A percentile compares a stretch with the other conserved stretches of the same genome.
Conservation (phyloP, 2,329 filamentous ascomycete species). For the Plenodomus biglobosus region DNA sequence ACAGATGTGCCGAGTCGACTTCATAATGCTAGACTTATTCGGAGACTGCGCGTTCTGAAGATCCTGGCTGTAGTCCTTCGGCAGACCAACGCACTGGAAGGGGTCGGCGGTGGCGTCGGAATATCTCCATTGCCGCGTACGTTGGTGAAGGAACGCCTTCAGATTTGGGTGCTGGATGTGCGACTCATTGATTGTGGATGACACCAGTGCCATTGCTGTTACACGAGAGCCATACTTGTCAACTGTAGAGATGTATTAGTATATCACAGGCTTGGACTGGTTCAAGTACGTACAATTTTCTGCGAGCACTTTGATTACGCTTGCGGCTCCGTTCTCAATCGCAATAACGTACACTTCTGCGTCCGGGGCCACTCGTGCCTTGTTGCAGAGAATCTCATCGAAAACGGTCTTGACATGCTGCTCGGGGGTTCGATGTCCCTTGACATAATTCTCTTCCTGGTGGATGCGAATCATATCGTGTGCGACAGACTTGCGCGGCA, state of each 20-base stretch:
- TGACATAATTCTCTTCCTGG: slow-evolving; percentile 61
- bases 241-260: slow-evolving; percentile 21
- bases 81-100: slow-evolving; percentile 27
- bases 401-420: slow-evolving; percentile 71
- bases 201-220: slow-evolving; percentile 37
- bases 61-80: slow-evolving; percentile 17
- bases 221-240: slow-evolving; percentile 27
- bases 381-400: slow-evolving; percentile 58
- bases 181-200: slow-evolving; percentile 21
- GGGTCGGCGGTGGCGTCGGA: slow-evolving; percentile 15
- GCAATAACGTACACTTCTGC: slow-evolving; percentile 70
- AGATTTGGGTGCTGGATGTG: slow-evolving; percentile 29
- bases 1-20: slow-evolving; percentile 6
- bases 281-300: slow-evolving; percentile 52
- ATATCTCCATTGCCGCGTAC: slow-evolving; percentile 39
- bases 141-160: slow-evolving; percentile 34
- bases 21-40: neutral
- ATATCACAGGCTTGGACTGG: slow-evolving; percentile 50
- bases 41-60: neutral
- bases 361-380: slow-evolving; percentile 48
- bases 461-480: slow-evolving; percentile 59
- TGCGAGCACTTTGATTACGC: slow-evolving; percentile 61
- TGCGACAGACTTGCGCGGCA: slow-evolving; percentile 63
- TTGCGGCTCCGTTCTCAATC: slow-evolving; percentile 66
- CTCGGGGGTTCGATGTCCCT: slow-evolving; percentile 57